Evolutionary conservation across 2,329 filamentous ascomycete genomes (phyloP), one percentile per base, ranked within the genome.

Genomic region (Grosmannia clavigera): DNA sequence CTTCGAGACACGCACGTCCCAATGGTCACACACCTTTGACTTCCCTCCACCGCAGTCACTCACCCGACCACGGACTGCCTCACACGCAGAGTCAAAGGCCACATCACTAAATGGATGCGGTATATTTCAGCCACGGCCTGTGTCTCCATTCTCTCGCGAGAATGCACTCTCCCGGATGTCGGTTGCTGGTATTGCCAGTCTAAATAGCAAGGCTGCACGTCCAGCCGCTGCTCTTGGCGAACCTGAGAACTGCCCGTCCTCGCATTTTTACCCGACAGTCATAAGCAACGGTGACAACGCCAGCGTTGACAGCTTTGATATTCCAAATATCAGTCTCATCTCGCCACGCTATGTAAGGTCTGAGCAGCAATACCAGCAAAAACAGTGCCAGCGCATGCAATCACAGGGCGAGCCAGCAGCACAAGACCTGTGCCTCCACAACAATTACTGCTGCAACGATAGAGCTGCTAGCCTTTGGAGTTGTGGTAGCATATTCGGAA

Each of bases 301-400:
- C 48, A 65, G 64, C 55, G 27, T 62, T n/a, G 58, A 65, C 64
- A 65, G 64, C 57, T 65, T 65, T 55, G 64, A 63, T n/a, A 51
- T 64, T 16, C 61, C 64, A 27, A 61, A 50, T 25, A 62, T 61
- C 40, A 57, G 61, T 55, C 59, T 64, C 46, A 48, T 29, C 19
- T 53, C 59, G 7, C 50, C 55, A 22, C 55, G 46, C 31, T 29
- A 51, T 31, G 43, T 54, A 27, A 7, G 55, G 5, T 11, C 16
- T 16, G 56, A 53, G 55, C 51, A 55, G 25, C 50, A 56, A 16
- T 55, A 33, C 19, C 61, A 35, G 6, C 53, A 48, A 10, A 38
- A 57, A 27, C 48, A 61, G 31, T 38, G 57, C 4, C 57, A 48
- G 52, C 31, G 31, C 19, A 14, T 25, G 19, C 19, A 31, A 3